Percentiles rank a stretch among this genome's conserved stretches.
Conservation (phyloP, 2,329 filamentous ascomycete species). For the Cladosporium colombiae region DNA sequence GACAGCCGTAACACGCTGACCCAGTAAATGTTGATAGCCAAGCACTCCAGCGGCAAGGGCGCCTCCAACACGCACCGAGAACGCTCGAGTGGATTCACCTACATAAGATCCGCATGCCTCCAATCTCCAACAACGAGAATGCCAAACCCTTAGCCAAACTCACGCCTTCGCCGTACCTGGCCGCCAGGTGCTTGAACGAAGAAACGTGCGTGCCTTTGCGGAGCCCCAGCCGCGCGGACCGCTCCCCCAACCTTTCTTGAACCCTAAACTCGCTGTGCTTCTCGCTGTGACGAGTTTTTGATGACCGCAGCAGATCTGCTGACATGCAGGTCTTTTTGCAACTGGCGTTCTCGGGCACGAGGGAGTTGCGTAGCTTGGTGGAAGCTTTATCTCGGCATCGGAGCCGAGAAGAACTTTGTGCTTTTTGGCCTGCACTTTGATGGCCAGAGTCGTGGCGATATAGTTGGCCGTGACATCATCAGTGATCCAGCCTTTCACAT, state of each 20-base stretch:
- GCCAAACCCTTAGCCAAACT: background rate
- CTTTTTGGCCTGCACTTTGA: background rate
- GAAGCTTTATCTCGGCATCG: background rate
- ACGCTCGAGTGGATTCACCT: background rate
- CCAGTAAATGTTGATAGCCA: background rate
- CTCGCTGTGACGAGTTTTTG: background rate
- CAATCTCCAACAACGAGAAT: background rate
- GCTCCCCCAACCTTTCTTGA: background rate
- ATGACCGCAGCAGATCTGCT: background rate
- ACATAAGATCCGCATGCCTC: background rate
- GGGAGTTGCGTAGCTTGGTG: background rate
- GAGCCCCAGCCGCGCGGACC: background rate
- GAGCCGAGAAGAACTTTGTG: background rate
- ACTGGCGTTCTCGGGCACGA: background rate
- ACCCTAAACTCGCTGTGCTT: background rate
- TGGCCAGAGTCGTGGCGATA: background rate
- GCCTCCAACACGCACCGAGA: background rate
- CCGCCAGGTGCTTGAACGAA: background rate
- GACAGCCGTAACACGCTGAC: background rate
- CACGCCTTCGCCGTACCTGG: background rate
- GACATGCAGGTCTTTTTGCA: background rate
- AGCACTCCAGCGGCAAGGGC: background rate
- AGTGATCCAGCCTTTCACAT: background rate
- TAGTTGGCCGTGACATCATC: background rate
- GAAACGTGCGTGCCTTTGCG: background rate